Evolutionary conservation across 2,329 filamentous ascomycete genomes (phyloP).

Genomic region (Exophiala calicioides): DNA sequence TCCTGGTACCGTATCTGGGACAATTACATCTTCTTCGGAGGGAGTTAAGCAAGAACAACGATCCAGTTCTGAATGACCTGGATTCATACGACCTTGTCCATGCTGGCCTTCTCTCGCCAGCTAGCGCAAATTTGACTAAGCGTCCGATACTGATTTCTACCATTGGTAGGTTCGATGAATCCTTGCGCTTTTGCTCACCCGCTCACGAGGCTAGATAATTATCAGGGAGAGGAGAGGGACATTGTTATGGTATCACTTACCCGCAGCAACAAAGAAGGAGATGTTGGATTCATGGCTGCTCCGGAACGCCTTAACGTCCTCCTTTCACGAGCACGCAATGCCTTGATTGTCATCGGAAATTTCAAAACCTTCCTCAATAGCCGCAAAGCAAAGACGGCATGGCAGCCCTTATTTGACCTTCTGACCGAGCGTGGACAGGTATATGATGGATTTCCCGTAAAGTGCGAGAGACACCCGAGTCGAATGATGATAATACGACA

Average conservation of each 20-base stretch:
- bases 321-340: conserved; percentile 65
- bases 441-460: conserved; percentile 62
- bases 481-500: conserved; percentile 48
- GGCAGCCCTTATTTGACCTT: conserved; percentile 59
- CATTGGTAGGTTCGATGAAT: conserved; percentile 55
- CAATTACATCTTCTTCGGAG: conserved; percentile 62
- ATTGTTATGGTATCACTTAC: conserved; percentile 70
- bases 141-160: conserved; percentile 64
- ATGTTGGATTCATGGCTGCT: conserved; percentile 70
- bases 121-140: conserved; percentile 55
- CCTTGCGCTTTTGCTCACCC: neutral
- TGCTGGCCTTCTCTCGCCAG: conserved; percentile 62
- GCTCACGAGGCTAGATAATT: conserved; percentile 61
- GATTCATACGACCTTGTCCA: conserved; percentile 64
- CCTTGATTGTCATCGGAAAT: conserved; percentile 70
- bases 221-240: conserved; percentile 74
- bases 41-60: conserved; percentile 57
- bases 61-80: conserved; percentile 68
- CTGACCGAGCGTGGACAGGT: conserved; percentile 56
- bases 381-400: conserved; percentile 58
- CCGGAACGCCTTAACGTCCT: conserved; percentile 70
- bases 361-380: conserved; percentile 64
- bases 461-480: conserved; percentile 62
- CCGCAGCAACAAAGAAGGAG: conserved; percentile 61
- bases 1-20: conserved; percentile 72